Base-by-base conservation (phyloP, 805 yeast species). In the Blastobotrys chiropterorum region DNA sequence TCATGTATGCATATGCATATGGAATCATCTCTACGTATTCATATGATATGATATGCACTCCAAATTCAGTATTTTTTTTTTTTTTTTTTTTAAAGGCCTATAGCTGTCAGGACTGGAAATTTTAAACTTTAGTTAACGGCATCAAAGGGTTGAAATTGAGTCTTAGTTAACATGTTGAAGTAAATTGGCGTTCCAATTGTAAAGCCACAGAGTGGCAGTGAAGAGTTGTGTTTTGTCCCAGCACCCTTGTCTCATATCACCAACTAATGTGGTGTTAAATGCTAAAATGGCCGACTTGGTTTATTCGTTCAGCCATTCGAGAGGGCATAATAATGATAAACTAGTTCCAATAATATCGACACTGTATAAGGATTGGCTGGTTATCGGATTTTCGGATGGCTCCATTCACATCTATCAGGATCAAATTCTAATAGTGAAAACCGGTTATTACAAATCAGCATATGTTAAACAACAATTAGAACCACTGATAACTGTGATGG, bases 381-480 rank as follows among this genome's bases (percentile, higher is more conserved):
- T 20, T 2, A n/a, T 47, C 6, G 50, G 45, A 21, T 38, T 47
- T 13, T 11, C 41, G 5, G 44, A 22, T 40, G 50, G 50, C 20
- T 16, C 50, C 4, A 20, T 47, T 5, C 34, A 44, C 2, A 41
- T 47, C 5, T 47, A 47, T 19, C n/a, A 17, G 16, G 49, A 38
- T 8, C 43, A 38, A 26, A 26, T 5, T 3, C 7, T 19, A 7
- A 4, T 20, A 4, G 40, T n/a, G n/a, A 16, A 17, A 4, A 31
- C 20, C 22, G 49, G 16, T 3, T 19, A 7, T 6, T 16, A 39
- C 44, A 20, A 47, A 26, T 26, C 34, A 6, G 34, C 34, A 26
- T 26, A 26, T 11, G 34, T 26, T 11, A 26, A 26, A 11, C 34
- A 26, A 11, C 34, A 26, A 26, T 26, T 26, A 26, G 34, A 26